These are phyloP conservation scores for Fusarium heterosporum DNA, from an alignment of 2,329 filamentous ascomycete genomes.

Conservation along the genomic window DNA sequence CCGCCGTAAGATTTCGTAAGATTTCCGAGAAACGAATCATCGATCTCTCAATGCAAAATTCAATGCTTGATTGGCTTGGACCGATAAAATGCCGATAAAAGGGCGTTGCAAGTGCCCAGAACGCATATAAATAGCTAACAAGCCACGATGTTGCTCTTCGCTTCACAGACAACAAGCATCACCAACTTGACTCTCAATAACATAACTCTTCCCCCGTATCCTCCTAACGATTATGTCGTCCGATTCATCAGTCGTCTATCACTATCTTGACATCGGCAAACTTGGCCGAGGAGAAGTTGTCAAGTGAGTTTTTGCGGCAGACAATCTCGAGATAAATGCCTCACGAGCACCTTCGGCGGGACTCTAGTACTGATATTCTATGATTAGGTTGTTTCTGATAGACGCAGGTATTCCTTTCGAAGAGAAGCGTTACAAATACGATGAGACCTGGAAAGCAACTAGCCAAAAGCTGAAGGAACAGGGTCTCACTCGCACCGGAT, in stretches of 20 bases:
- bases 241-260: constrained; percentile 27
- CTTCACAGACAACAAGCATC: not conserved
- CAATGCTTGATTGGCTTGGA: not conserved
- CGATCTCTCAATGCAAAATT: not conserved
- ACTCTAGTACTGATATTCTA: not conserved
- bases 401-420: constrained; percentile 34
- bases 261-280: constrained; percentile 46
- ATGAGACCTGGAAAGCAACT: constrained; percentile 24
- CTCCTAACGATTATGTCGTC: not conserved
- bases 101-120: constrained; percentile 1
- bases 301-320: constrained; percentile 23
- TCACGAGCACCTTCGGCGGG: fast-evolving
- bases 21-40: not conserved
- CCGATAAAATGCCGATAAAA: constrained; percentile 9
- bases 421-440: constrained; percentile 35
- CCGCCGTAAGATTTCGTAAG: constrained; percentile 4
- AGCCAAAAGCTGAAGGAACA: constrained; percentile 47
- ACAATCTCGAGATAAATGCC: too few relatives aligned
- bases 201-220: fast-evolving
- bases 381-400: constrained; percentile 30
- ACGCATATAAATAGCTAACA: not conserved
- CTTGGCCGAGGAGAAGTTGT: constrained; percentile 48
- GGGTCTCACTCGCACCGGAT: constrained; percentile 48
- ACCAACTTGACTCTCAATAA: too few relatives aligned
- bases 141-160: not conserved